Evolutionary conservation across 2,329 filamentous ascomycete genomes (phyloP), one percentile per base, ranked within the genome.

Genomic region (Massarina eburnea): DNA sequence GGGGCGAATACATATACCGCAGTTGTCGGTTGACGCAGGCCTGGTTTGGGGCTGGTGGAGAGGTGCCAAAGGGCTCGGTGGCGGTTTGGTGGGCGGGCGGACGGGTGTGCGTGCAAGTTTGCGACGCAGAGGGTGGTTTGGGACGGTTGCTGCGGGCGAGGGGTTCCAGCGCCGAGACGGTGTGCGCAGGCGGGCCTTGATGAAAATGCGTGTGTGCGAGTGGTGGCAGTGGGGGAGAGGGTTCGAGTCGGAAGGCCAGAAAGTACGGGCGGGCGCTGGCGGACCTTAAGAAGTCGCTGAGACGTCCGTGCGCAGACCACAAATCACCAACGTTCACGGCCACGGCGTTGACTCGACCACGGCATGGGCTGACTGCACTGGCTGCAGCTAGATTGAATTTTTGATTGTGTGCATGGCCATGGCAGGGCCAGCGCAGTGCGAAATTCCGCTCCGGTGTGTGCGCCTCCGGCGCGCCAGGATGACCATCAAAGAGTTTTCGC

Each of bases 1-100:
- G 87, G 89, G 89, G 87, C 89, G 91, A 91, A 96, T 95, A 95
- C 91, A 95, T 95, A 95, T 88, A 95, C 90, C 87, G 78, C 77
- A 71, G 67, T 65, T 67, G 64, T 66, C 53, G 55, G 50, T 53
- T 30, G 57, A 52, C 57, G 50, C 50, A 54, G 57, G 52, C 54
- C 56, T 60, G 50, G 62, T 59, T 59, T 61, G 56, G 57, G 67
- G 64, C 55, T 52, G 54, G 58, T 45, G 50, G 24, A 43, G 54
- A n/a, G 52, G 52, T 44, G 54, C 55, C 61, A 48, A 41, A 39
- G 51, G 59, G 59, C 59, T 39, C 52, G 50, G 65, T 67, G 67
- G 66, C 67, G 65, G 63, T 54, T 15, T 55, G 54, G 55, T 36
- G 34, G 54, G 45, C 58, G 51, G 64, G 58, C 61, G 61, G 57